These are phyloP conservation scores for Exobasidium cylindrosporum DNA, from an alignment of 1,284 basidiomycete species.

Conservation along the genomic window DNA sequence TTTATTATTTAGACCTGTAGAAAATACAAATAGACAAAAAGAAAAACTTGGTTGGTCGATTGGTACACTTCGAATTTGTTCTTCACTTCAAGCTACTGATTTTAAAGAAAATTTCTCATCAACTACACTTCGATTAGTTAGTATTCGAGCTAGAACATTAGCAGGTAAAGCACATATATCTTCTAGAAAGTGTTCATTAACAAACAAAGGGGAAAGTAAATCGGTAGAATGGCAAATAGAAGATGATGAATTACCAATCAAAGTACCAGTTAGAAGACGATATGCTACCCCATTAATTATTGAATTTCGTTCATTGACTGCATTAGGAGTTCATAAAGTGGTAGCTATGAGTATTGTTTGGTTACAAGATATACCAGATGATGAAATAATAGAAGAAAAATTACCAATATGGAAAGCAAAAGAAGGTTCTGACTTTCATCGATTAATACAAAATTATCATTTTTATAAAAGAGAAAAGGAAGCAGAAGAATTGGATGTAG, in stretches of 20 bases:
- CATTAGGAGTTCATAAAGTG: constrained; percentile 23
- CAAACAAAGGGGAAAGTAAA: constrained; percentile 12
- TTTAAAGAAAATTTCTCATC: constrained; percentile 22
- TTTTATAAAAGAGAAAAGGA: constrained; percentile 24
- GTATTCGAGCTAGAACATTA: constrained; percentile 24
- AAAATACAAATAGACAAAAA: constrained; percentile 18
- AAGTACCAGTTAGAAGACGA: constrained; percentile 28
- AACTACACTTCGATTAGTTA: constrained; percentile 17
- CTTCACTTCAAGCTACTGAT: constrained; percentile 24
- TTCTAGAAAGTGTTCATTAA: constrained; percentile 13
- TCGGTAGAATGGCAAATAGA: constrained; percentile 20
- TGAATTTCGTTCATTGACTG: constrained; percentile 27
- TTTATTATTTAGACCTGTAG: constrained; percentile 29
- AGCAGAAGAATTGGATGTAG: constrained; percentile 24
- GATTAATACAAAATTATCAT: constrained; percentile 35
- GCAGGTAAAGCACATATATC: constrained; percentile 23
- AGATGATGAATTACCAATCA: constrained; percentile 22
- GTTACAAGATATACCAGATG: constrained; percentile 36
- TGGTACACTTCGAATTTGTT: constrained; percentile 26
- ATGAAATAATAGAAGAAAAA: constrained; percentile 22
- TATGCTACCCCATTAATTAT: constrained; percentile 33
- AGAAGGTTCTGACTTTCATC: constrained; percentile 26
- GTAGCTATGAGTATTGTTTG: constrained; percentile 30
- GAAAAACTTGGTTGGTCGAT: constrained; percentile 31
- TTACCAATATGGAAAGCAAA: constrained; percentile 29